phyloP scores from a whole-genome alignment of 345 rosid species.

The Syzygium aqueum region DNA sequence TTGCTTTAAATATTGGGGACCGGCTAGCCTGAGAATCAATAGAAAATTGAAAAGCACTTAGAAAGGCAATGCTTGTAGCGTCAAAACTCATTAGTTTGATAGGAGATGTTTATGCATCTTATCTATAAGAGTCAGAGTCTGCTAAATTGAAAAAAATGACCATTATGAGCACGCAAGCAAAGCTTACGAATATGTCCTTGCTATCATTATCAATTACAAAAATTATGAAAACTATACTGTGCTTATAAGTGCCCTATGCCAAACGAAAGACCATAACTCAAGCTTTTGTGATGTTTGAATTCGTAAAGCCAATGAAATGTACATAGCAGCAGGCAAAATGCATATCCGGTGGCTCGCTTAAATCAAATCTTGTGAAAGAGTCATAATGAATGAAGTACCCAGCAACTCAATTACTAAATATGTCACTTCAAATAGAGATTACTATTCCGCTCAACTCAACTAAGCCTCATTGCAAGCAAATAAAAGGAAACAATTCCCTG shows the following conservation, averaged over 20 bases:
- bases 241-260: not conserved
- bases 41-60: not conserved
- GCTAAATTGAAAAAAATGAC: not conserved
- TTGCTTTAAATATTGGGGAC: slow-evolving; percentile 79
- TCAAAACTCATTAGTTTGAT: not conserved
- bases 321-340: not conserved
- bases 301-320: not conserved
- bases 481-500: not conserved
- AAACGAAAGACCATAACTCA: not conserved
- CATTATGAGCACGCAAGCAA: not conserved
- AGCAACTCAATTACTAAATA: no score
- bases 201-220: not conserved
- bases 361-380: not conserved
- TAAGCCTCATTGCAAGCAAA: not conserved
- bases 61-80: not conserved
- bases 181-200: not conserved
- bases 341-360: not conserved
- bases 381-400: no score
- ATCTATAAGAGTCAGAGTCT: not conserved
- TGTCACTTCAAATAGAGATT: not conserved
- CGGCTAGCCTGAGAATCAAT: slow-evolving; percentile 39
- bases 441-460: not conserved
- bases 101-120: not conserved
- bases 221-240: not conserved
- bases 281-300: not conserved